Conservation (phyloP, 345 rosid species). For the Aethionema arabicum region DNA sequence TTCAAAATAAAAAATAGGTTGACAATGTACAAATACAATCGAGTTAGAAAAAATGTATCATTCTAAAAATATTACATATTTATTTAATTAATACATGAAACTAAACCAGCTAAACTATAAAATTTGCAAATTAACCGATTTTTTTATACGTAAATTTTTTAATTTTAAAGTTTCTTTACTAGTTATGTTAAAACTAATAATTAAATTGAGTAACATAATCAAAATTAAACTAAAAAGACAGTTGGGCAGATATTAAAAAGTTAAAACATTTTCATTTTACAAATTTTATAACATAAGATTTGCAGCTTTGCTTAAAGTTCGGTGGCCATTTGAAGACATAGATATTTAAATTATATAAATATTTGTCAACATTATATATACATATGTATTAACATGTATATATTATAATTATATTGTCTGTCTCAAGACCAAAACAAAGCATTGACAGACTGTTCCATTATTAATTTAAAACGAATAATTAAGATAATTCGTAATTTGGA, state of each 20-base stretch:
- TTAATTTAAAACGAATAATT: background rate
- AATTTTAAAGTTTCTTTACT: no score
- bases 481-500: background rate
- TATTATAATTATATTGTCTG: slow-evolving; percentile 24
- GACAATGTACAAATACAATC: no score
- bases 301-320: slow-evolving; percentile 24
- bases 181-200: no score
- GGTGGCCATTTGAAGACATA: slow-evolving; percentile 22
- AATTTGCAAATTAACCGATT: no score
- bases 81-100: no score
- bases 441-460: slow-evolving; percentile 27
- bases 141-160: no score
- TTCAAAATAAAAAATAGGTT: no score
- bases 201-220: no score
- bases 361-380: slow-evolving; percentile 2
- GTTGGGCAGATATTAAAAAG: slow-evolving; percentile 15
- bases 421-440: slow-evolving; percentile 32
- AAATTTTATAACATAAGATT: background rate
- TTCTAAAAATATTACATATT: no score
- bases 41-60: no score
- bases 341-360: background rate
- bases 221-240: background rate
- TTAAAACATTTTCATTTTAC: no score
- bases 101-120: no score
- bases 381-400: slow-evolving; percentile 11